A percentile compares a stretch with the other conserved stretches of the same genome.
phyloP scores from a whole-genome alignment of 2,329 filamentous ascomycete genomes.

The Xylaria sp. region DNA sequence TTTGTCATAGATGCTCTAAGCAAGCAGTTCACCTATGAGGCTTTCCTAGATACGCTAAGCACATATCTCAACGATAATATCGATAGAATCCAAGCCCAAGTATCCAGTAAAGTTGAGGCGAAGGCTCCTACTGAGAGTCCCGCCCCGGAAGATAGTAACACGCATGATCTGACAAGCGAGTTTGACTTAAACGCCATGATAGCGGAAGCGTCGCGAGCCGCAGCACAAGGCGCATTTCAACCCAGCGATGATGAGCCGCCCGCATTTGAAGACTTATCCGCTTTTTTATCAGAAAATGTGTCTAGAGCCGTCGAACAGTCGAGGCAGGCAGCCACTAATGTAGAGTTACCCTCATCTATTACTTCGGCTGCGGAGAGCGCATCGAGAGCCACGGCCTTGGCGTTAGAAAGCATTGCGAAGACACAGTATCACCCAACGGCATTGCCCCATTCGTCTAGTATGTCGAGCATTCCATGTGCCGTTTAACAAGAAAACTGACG shows the following conservation, averaged over 20 bases:
- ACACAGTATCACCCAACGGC: conserved; percentile 50
- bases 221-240: conserved; percentile 46
- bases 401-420: conserved; percentile 49
- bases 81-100: conserved; percentile 45
- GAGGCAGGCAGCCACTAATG: conserved; percentile 40
- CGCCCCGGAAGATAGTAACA: conserved; percentile 36
- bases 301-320: conserved; percentile 48
- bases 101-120: conserved; percentile 42
- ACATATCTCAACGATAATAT: conserved; percentile 50
- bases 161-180: conserved; percentile 40
- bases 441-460: conserved; percentile 45
- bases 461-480: conserved; percentile 12
- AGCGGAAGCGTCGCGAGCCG: conserved; percentile 49
- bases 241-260: conserved; percentile 34
- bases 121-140: conserved; percentile 39
- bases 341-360: conserved; percentile 47
- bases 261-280: conserved; percentile 47
- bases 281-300: conserved; percentile 47
- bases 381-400: conserved; percentile 48
- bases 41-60: conserved; percentile 49
- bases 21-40: conserved; percentile 50
- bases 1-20: conserved; percentile 40
- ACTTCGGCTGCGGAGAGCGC: conserved; percentile 49
- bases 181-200: conserved; percentile 50
- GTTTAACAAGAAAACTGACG: conserved; percentile 18